These are phyloP conservation scores for Suillus alpinus DNA, from an alignment of 768 basidiomycete genomes.

Conservation along the genomic window DNA sequence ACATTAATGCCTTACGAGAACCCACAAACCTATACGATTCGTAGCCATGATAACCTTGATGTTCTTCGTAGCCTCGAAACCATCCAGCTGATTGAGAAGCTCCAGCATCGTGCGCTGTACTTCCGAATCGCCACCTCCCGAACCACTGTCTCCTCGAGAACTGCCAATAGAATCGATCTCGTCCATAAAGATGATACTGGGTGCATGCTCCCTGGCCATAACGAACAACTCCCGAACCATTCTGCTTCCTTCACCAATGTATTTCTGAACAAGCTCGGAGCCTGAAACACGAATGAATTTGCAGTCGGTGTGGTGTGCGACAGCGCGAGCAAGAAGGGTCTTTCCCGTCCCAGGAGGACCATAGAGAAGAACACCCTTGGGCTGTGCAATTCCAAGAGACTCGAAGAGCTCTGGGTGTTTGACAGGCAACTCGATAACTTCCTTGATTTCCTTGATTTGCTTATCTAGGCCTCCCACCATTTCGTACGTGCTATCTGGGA, in stretches of 20 bases:
- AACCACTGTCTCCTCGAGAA: conserved; percentile 78
- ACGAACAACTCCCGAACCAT: conserved; percentile 99
- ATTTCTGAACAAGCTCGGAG: conserved; percentile 95
- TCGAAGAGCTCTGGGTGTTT: conserved; percentile 98
- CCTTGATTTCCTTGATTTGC: conserved; percentile 98
- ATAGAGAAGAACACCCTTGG: conserved; percentile 93
- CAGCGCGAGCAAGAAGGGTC: conserved; percentile 90
- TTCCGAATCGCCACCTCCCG: conserved; percentile 82
- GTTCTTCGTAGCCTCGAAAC: conserved; percentile 81
- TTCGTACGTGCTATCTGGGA: conserved; percentile 98
- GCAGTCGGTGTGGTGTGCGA: conserved; percentile 97
- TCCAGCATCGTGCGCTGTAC: conserved; percentile 92
- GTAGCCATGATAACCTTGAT: conserved; percentile 96
- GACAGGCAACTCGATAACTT: conserved; percentile 96
- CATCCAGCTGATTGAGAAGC: conserved; percentile 84
- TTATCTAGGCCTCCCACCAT: conserved; percentile 99
- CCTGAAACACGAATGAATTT: conserved; percentile 96
- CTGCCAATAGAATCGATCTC: conserved; percentile 98
- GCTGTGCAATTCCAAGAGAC: conserved; percentile 92
- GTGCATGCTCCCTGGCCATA: conserved; percentile 97
- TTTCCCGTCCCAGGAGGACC: conserved; percentile 97
- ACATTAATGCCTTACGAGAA: not conserved
- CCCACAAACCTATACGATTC: conserved; percentile 79
- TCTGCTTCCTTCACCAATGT: conserved; percentile 93
- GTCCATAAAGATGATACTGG: conserved; percentile 99